These are phyloP conservation scores for Abrus pulchellus DNA, from an alignment of 306 rosid species.

Conservation along the genomic window DNA sequence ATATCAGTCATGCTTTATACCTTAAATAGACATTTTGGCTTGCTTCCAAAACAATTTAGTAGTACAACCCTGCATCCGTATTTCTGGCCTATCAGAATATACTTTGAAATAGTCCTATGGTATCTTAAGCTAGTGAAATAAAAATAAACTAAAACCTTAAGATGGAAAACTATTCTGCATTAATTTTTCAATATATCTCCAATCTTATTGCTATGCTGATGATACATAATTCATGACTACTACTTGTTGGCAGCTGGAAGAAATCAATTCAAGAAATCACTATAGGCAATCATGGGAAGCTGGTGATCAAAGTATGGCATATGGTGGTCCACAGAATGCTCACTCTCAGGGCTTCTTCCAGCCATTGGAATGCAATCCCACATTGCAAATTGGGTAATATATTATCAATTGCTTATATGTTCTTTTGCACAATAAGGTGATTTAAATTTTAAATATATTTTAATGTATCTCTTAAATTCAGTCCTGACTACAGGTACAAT, in stretches of 20 bases:
- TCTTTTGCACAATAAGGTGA: neutral
- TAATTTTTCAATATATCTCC: neutral
- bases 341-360: slow-evolving; percentile 83
- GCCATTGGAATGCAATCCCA: slow-evolving; percentile 86
- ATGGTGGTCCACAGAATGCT: slow-evolving; percentile 65
- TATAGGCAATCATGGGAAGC: slow-evolving; percentile 79
- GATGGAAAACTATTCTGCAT: neutral
- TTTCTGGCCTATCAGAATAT: neutral
- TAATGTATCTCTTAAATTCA: slow-evolving; percentile 7
- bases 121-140: neutral
- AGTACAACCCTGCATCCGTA: slow-evolving; percentile 10
- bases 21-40: neutral
- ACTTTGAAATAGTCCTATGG: neutral
- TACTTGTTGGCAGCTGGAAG: slow-evolving; percentile 73
- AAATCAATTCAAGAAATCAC: slow-evolving; percentile 72
- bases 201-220: neutral
- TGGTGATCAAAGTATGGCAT: slow-evolving; percentile 72
- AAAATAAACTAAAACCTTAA: neutral
- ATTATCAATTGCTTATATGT: neutral
- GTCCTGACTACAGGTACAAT: slow-evolving; percentile 65
- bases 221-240: slow-evolving; percentile 10
- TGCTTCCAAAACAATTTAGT: neutral
- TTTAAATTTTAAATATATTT: neutral
- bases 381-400: slow-evolving; percentile 86
- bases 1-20: neutral